These are phyloP conservation scores for Taiozyma sp. DNA, from an alignment of 1,139 yeast species.

Conservation along the genomic window DNA sequence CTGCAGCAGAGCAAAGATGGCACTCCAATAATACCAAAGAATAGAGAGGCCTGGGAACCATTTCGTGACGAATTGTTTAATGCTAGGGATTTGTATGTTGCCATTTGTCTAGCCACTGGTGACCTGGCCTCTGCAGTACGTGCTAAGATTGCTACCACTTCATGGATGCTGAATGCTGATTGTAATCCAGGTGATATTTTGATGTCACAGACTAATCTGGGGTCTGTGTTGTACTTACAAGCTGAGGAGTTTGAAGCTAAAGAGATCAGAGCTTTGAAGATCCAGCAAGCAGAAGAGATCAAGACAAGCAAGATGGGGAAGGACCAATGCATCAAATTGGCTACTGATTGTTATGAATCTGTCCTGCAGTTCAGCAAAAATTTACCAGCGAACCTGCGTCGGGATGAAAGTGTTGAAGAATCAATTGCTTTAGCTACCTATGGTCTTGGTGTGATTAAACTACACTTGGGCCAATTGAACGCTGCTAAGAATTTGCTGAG, in stretches of 20 bases:
- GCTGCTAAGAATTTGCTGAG: constrained; percentile 56
- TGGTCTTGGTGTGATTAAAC: constrained; percentile 75
- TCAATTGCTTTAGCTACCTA: constrained; percentile 79
- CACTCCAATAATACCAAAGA: constrained; percentile 20
- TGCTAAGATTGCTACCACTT: constrained; percentile 62
- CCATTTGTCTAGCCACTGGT: constrained; percentile 62
- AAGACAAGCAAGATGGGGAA: constrained; percentile 30
- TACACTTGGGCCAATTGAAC: constrained; percentile 50
- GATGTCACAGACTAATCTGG: constrained; percentile 66
- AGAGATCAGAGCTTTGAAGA: constrained; percentile 31
- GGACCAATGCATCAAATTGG: constrained; percentile 39
- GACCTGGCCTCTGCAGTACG: constrained; percentile 60
- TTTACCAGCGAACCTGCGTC: constrained; percentile 38
- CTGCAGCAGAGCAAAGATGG: background rate
- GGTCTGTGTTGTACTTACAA: constrained; percentile 65
- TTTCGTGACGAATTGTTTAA: constrained; percentile 73
- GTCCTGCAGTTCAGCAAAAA: constrained; percentile 53
- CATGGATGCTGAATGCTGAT: constrained; percentile 71
- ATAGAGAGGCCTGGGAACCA: constrained; percentile 59
- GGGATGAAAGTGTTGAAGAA: constrained; percentile 47
- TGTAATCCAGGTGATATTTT: constrained; percentile 62
- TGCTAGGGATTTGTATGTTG: constrained; percentile 66
- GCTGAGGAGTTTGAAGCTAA: constrained; percentile 61
- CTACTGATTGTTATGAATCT: constrained; percentile 46
- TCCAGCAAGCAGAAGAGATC: constrained; percentile 23